Evolutionary conservation across 179 eudicot genomes (phyloP).

Genomic region (Silene coronaria): DNA sequence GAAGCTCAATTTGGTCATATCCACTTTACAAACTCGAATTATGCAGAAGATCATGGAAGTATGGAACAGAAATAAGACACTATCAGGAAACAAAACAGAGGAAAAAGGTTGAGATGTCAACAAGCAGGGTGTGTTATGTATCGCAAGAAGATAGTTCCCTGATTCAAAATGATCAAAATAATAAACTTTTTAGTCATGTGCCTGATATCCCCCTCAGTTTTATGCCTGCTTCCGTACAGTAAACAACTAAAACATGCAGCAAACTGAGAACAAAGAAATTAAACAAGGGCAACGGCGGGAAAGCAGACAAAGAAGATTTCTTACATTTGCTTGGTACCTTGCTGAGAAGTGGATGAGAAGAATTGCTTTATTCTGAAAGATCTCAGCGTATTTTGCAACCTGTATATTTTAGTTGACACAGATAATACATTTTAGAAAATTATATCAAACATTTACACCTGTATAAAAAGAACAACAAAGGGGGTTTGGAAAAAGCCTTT

Average conservation of each 20-base stretch:
- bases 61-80: too few species aligned
- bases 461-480: background rate
- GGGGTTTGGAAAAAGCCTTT: constrained; percentile 44
- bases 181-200: too few species aligned
- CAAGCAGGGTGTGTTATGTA: too few species aligned
- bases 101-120: too few species aligned
- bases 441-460: background rate
- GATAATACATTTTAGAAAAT: background rate
- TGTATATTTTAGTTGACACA: constrained; percentile 25
- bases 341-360: constrained; percentile 95
- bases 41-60: too few species aligned
- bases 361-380: constrained; percentile 83
- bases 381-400: constrained; percentile 55
- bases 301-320: constrained; percentile 18
- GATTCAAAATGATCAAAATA: too few species aligned
- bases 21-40: too few species aligned
- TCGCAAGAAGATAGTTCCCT: too few species aligned
- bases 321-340: constrained; percentile 67
- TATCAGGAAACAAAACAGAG: too few species aligned
- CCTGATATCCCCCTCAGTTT: too few species aligned
- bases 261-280: background rate
- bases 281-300: background rate
- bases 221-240: background rate
- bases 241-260: background rate
- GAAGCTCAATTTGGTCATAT: too few species aligned